phyloP scores from a whole-genome alignment of 176 grass and related monocot species.

The Raddia guianensis region DNA sequence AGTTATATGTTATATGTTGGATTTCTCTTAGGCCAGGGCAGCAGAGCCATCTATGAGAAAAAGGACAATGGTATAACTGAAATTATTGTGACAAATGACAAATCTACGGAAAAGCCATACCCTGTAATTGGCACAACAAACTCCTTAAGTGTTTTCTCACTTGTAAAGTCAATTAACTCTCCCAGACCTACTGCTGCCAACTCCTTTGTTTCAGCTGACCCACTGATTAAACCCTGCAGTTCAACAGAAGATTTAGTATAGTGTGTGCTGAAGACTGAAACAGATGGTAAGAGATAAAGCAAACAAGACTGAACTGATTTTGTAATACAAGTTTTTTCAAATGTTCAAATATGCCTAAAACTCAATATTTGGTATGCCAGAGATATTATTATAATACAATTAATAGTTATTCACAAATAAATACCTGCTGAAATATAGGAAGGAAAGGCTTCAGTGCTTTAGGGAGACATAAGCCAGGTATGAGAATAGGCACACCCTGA shows the following conservation, averaged over 20 bases:
- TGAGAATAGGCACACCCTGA: constrained; percentile 84
- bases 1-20: constrained; percentile 4
- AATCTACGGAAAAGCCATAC: constrained; percentile 53
- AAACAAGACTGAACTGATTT: constrained; percentile 31
- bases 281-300: neutral
- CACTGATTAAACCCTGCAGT: constrained; percentile 91
- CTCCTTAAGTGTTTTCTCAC: constrained; percentile 88
- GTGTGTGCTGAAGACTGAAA: constrained; percentile 30
- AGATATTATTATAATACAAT: constrained; percentile 32
- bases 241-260: constrained; percentile 38
- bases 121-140: constrained; percentile 95
- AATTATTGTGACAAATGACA: constrained; percentile 34
- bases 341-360: neutral
- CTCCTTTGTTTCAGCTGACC: constrained; percentile 85
- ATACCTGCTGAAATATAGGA: constrained; percentile 93
- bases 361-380: constrained; percentile 11
- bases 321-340: neutral
- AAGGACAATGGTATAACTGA: neutral
- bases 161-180: constrained; percentile 94
- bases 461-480: constrained; percentile 92
- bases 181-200: constrained; percentile 92
- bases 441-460: constrained; percentile 93
- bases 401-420: constrained; percentile 27
- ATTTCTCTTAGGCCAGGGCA: neutral
- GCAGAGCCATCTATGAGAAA: constrained; percentile 1